Percentiles rank a stretch among this genome's conserved stretches.
Evolutionary conservation across 1,284 basidiomycete species (phyloP).

Genomic region (Austroboletus novae-zelandiae): DNA sequence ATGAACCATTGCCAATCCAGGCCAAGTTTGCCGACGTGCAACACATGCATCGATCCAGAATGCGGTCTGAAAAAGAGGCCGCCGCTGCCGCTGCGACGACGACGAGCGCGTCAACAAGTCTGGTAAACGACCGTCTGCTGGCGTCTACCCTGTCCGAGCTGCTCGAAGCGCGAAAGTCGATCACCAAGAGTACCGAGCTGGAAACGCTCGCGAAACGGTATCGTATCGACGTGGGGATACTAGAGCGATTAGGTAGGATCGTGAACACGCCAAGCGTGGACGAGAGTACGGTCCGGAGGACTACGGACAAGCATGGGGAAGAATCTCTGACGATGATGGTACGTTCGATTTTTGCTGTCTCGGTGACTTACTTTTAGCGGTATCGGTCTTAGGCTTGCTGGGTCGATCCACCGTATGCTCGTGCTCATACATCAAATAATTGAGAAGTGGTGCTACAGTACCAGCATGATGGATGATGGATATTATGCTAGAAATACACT

Average conservation of each 20-base stretch:
- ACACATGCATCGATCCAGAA: constrained; percentile 49
- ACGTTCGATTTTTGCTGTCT: too few relatives aligned
- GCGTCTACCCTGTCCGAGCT: constrained; percentile 58
- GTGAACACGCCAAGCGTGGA: constrained; percentile 74
- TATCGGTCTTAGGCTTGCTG: constrained; percentile 33
- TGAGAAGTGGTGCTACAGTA: constrained; percentile 5
- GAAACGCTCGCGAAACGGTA: constrained; percentile 53
- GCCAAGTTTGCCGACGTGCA: constrained; percentile 33
- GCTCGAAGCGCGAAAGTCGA: constrained; percentile 65
- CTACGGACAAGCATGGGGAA: constrained; percentile 55
- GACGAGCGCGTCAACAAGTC: constrained; percentile 18
- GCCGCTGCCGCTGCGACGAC: neutral
- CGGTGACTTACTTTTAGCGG: too few relatives aligned
- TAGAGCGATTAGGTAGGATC: constrained; percentile 57
- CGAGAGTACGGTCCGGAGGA: constrained; percentile 45
- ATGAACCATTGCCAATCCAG: constrained; percentile 9
- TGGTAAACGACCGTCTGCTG: constrained; percentile 47
- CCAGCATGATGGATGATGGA: constrained; percentile 8
- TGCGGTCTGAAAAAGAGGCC: constrained; percentile 56
- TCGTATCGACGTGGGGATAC: constrained; percentile 52
- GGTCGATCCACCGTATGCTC: constrained; percentile 24
- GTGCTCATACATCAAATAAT: neutral
- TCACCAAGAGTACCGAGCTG: constrained; percentile 32
- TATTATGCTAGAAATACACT: constrained; percentile 63
- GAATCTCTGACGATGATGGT: constrained; percentile 62